Percentiles rank a stretch among this genome's conserved stretches.
phyloP scores from a whole-genome alignment of 306 rosid genomes.

The Begonia masoniana region DNA sequence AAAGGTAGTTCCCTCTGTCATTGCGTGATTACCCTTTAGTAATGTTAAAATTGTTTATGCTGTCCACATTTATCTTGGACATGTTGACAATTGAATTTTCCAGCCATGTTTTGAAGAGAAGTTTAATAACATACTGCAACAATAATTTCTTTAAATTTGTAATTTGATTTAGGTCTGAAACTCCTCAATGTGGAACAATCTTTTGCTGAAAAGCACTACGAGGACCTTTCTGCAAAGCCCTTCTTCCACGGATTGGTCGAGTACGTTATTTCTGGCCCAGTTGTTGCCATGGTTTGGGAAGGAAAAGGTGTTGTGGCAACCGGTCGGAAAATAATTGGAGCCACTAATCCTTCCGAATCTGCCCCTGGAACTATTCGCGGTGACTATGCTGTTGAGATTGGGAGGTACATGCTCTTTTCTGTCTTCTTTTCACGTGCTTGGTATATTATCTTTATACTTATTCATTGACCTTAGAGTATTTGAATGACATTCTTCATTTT shows the following conservation, averaged over 20 bases:
- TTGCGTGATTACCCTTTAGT: no score
- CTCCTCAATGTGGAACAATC: slow-evolving; percentile 55
- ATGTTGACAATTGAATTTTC: no score
- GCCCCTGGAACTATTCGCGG: slow-evolving; percentile 96
- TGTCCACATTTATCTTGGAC: no score
- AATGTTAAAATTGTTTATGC: no score
- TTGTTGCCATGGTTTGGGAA: slow-evolving; percentile 98
- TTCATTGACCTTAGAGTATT: no score
- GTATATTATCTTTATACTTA: no score
- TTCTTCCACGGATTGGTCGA: slow-evolving; percentile 79
- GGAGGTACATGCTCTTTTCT: slow-evolving; percentile 36
- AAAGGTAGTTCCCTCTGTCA: slow-evolving; percentile 32
- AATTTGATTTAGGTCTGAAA: slow-evolving; percentile 57
- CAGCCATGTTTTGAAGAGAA: no score
- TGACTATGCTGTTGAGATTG: slow-evolving; percentile 82
- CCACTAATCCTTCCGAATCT: slow-evolving; percentile 83
- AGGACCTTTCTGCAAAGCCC: slow-evolving; percentile 85
- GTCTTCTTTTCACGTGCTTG: not conserved
- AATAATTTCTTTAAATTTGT: not conserved
- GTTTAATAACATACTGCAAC: no score
- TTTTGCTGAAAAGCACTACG: slow-evolving; percentile 85
- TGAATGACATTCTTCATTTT: no score
- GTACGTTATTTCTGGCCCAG: slow-evolving; percentile 77
- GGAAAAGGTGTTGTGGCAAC: slow-evolving; percentile 70
- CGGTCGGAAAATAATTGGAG: slow-evolving; percentile 84